Evolutionary conservation across 2,329 filamentous ascomycete genomes (phyloP), one percentile per base, ranked within the genome.

Genomic region (Coniochaeta sp.): DNA sequence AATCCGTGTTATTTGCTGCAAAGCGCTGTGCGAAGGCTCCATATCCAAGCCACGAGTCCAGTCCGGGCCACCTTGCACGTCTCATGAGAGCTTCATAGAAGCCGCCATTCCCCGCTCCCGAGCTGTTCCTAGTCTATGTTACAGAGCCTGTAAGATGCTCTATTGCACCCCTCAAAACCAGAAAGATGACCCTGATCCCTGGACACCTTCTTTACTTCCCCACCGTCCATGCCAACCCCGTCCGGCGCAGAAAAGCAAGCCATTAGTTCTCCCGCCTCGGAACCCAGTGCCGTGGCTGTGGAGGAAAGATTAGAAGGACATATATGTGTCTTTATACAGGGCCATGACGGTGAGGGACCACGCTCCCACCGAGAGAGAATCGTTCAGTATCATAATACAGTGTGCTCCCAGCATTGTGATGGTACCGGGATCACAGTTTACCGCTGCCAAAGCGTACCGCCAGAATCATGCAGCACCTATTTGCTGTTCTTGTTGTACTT

Each of bases 401-500:
- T 31, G 45, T 18, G 20, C n/a, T 47, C 27, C 24, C 45, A 38
- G 28, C 20, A 10, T 28, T 18, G 8, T 13, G 35, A 16, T 20
- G n/a, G n/a, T n/a, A n/a, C n/a, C n/a, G n/a, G n/a, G n/a, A n/a
- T n/a, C n/a, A n/a, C n/a, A n/a, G n/a, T n/a, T n/a, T n/a, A n/a
- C n/a, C n/a, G n/a, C n/a, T n/a, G n/a, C n/a, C n/a, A n/a, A n/a
- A n/a, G n/a, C n/a, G n/a, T n/a, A n/a, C n/a, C n/a, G n/a, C n/a
- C n/a, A n/a, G n/a, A n/a, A n/a, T n/a, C n/a, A n/a, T n/a, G 35
- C 27, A 50, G 53, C 57, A 52, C 61, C 33, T 65, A 72, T 42
- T 72, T 71, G 72, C 73, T 83, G 71, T 75, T 79, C 74, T 84
- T 86, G 66, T 71, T 75, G 69, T 94, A 95, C 66, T 82, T 85